Evolutionary conservation across 2,329 filamentous ascomycete species (phyloP).

Genomic region (Talaromyces albobiverticillius): DNA sequence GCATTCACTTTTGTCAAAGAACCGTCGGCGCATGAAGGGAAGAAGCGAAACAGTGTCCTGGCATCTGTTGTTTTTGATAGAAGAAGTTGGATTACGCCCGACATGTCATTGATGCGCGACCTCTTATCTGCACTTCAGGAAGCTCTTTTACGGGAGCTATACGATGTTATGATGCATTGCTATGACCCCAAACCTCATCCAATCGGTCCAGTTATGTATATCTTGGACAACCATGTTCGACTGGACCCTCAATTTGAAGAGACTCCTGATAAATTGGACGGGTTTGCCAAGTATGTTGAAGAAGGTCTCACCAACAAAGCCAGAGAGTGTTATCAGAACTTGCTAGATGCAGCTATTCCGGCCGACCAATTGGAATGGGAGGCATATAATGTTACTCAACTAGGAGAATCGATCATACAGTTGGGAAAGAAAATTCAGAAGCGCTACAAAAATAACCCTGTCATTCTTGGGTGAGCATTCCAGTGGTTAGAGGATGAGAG

Average conservation of each 20-base stretch:
- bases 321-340: constrained; percentile 71
- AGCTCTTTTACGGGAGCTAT: constrained; percentile 79
- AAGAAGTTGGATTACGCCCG: constrained; percentile 66
- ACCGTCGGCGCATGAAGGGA: constrained; percentile 63
- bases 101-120: constrained; percentile 70
- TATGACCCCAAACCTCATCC: constrained; percentile 85
- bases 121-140: constrained; percentile 75
- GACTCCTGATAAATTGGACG: constrained; percentile 65
- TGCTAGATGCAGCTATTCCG: constrained; percentile 77
- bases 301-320: constrained; percentile 72
- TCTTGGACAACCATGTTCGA: constrained; percentile 80
- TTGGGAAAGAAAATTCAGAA: constrained; percentile 88
- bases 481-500: not conserved
- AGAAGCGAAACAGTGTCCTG: constrained; percentile 51
- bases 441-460: constrained; percentile 81
- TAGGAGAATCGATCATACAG: constrained; percentile 81
- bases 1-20: constrained; percentile 81
- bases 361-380: constrained; percentile 81
- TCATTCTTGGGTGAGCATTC: constrained; percentile 68
- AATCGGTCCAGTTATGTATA: constrained; percentile 73
- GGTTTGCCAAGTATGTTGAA: constrained; percentile 70
- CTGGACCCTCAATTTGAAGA: constrained; percentile 72
- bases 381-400: constrained; percentile 82
- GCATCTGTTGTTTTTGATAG: constrained; percentile 54
- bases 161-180: constrained; percentile 79